Evolutionary conservation across 2,329 filamentous ascomycete genomes (phyloP), one percentile per base, ranked within the genome.

Genomic region (Ilyonectria destructans): DNA sequence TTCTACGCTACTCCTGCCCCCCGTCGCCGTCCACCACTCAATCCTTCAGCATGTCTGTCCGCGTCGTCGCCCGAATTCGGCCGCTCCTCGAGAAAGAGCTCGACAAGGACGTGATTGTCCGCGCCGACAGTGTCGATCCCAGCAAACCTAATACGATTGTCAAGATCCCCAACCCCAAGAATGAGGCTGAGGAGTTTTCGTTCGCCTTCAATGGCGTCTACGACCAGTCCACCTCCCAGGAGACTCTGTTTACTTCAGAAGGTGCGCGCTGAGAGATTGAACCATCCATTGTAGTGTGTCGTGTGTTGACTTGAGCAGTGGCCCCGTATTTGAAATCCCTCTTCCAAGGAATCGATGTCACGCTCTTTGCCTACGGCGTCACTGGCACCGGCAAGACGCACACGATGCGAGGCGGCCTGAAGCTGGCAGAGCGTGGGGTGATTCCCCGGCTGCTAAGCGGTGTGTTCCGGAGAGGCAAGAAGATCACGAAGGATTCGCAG

Each of bases 181-280:
- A 98, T 77, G 93, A 94, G 71, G 86, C 88, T 23, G 96, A 98
- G 82, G 93, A 95, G 77, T 98, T 95, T 82, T 95, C 93, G 61
- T 99, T 98, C 80, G 90, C 95, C 59, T 98, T 98, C 87, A 97
- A 96, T 85, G 90, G 93, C 74, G 96, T 98, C 62, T 98, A 97
- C 81, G 94, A 94, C 77, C 89, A 92, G 75, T 82, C 88, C 40
- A 92, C 93, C 17, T 90, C 93, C 9, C 96, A 99, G 80, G 93
- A 97, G 81, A 89, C 93, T 71, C 83, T 99, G 65, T 99, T 97
- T 80, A 93, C 95, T 71, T 89, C 92, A 43, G 96, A 98, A 89
- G 93, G 94, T 95, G 86, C 75, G 86, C 69, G 52, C 23, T 60
- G 46, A 46, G 54, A 55, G 61, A 37, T 59, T 68, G 51, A 40